These are phyloP conservation scores for Fusarium odoratissimum DNA, from an alignment of 2,329 filamentous ascomycete species.

Conservation along the genomic window DNA sequence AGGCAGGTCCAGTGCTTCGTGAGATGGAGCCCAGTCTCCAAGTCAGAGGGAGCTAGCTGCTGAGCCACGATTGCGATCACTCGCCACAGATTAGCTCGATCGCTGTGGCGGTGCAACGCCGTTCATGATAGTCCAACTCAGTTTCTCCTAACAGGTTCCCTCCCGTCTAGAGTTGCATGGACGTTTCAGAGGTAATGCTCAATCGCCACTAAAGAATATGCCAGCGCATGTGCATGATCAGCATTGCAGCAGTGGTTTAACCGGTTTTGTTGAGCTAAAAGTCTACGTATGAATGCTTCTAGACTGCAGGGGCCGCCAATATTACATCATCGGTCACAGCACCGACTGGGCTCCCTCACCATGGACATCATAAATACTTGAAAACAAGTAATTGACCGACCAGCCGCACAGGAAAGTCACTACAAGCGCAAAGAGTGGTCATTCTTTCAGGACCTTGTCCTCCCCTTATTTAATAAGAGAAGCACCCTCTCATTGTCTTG, in stretches of 20 bases:
- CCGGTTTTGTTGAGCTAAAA: conserved; percentile 19
- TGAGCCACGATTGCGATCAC: conserved; percentile 18
- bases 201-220: conserved; percentile 26
- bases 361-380: conserved; percentile 26
- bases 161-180: conserved; percentile 8
- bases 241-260: conserved; percentile 22
- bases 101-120: conserved; percentile 36
- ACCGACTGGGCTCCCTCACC: conserved; percentile 34
- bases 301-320: conserved; percentile 4
- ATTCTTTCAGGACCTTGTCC: background rate
- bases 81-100: conserved; percentile 20
- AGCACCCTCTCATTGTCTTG: conserved; percentile 3
- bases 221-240: conserved; percentile 31
- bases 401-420: conserved; percentile 6
- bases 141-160: conserved; percentile 17
- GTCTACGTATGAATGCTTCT: conserved; percentile 8
- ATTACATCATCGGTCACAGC: conserved; percentile 45
- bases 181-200: conserved; percentile 24
- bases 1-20: background rate
- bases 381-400: conserved; percentile 37
- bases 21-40: conserved; percentile 22
- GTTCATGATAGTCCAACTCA: background rate
- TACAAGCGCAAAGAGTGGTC: conserved; percentile 2
- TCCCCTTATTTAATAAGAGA: conserved; percentile 13
- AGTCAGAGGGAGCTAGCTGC: conserved; percentile 15